A percentile compares a stretch with the other conserved stretches of the same genome.
Conservation (phyloP, 257 asterid genomes). For the Lavandula angustifolia region DNA sequence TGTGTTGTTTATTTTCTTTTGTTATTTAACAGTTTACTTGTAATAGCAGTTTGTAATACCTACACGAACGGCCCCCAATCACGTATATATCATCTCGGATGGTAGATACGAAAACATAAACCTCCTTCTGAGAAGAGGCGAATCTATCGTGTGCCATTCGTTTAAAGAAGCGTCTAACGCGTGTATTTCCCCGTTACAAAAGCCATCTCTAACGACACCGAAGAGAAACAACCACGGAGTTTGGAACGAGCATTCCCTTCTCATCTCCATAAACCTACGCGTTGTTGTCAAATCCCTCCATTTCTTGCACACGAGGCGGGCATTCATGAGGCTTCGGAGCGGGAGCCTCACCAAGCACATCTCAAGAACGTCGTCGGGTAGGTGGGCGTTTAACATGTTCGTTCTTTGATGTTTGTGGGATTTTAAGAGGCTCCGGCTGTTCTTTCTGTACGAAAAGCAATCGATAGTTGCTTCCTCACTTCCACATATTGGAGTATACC, state of each 20-base stretch:
- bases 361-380: slow-evolving; percentile 88
- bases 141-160: slow-evolving; percentile 82
- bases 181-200: slow-evolving; percentile 81
- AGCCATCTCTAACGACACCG: slow-evolving; percentile 75
- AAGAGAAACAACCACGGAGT: slow-evolving; percentile 86
- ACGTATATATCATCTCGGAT: slow-evolving; percentile 64
- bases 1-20: no score
- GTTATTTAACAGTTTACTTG: no score
- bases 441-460: slow-evolving; percentile 73
- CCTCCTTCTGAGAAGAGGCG: slow-evolving; percentile 67
- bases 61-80: slow-evolving; percentile 89
- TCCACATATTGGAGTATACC: slow-evolving; percentile 53
- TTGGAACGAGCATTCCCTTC: slow-evolving; percentile 67
- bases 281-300: slow-evolving; percentile 79
- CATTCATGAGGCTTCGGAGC: slow-evolving; percentile 67
- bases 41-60: no score
- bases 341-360: slow-evolving; percentile 94
- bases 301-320: slow-evolving; percentile 87
- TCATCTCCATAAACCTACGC: slow-evolving; percentile 67
- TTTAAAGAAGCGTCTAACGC: slow-evolving; percentile 68
- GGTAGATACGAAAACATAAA: slow-evolving; percentile 69
- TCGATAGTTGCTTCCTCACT: slow-evolving; percentile 59
- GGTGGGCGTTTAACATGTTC: slow-evolving; percentile 49
- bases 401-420: slow-evolving; percentile 33
- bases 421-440: slow-evolving; percentile 17